Evolutionary conservation across 78 protist genomes (phyloP).

Genomic region (Diacronema lutheri): DNA sequence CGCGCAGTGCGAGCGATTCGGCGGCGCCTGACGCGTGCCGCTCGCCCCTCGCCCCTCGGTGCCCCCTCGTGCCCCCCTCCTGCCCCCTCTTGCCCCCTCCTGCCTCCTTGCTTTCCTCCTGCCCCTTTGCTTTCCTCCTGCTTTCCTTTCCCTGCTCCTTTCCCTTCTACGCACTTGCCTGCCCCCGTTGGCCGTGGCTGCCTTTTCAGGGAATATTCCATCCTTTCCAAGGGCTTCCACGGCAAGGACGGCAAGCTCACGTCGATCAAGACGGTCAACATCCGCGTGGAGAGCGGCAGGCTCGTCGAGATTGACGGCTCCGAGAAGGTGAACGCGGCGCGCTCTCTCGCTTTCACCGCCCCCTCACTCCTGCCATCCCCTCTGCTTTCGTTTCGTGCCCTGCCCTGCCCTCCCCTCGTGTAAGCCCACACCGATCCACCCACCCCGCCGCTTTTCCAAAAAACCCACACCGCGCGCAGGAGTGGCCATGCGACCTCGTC

Average conservation of each 20-base stretch:
- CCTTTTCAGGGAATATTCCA: conserved; percentile 47
- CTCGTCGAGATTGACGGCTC: conserved; percentile 27
- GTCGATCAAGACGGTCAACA: conserved; percentile 55
- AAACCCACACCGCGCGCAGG: too few species aligned
- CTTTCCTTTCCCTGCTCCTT: too few species aligned
- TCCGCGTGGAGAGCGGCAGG: conserved; percentile 40
- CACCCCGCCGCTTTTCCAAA: background rate
- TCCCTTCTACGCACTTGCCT: too few species aligned
- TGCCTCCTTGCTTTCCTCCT: background rate
- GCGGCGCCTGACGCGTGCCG: too few species aligned
- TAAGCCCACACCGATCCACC: too few species aligned
- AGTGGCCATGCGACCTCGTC: conserved; percentile 58
- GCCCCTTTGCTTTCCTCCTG: conserved; percentile 14
- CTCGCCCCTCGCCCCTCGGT: too few species aligned
- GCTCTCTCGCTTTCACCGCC: background rate
- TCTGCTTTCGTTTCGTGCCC: too few species aligned
- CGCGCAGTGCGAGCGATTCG: too few species aligned
- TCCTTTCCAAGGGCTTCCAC: conserved; percentile 61
- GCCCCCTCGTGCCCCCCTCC: too few species aligned
- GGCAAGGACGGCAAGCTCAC: conserved; percentile 53
- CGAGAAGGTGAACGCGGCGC: too few species aligned
- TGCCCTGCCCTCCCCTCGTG: background rate
- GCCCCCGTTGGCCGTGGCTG: too few species aligned
- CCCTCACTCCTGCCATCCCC: background rate
- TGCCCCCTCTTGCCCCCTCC: background rate